Evolutionary conservation across 164 flowering plant species (phyloP).

Genomic region (Sedum album): DNA sequence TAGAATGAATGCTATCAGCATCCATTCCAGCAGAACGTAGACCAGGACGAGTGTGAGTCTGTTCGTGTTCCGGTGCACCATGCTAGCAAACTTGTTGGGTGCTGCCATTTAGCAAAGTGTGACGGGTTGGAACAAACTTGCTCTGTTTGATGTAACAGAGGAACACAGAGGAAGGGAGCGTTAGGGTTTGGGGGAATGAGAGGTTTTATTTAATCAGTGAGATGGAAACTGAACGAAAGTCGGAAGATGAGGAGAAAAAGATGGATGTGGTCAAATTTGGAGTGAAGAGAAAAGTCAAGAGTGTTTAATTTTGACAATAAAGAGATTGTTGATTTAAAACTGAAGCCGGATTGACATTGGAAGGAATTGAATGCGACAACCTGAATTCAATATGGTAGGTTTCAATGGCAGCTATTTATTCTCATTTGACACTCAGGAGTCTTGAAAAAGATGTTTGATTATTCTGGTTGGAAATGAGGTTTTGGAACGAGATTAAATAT

Average conservation of each 20-base stretch:
- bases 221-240: too few species aligned
- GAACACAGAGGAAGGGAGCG: slow-evolving; percentile 7
- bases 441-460: too few species aligned
- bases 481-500: too few species aligned
- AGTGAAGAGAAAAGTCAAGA: slow-evolving; percentile 10
- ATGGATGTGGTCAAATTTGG: slow-evolving; percentile 16
- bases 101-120: slow-evolving; percentile 61
- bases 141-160: too few species aligned
- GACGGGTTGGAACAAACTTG: too few species aligned
- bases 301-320: background rate
- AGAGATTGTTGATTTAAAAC: background rate
- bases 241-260: background rate
- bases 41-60: slow-evolving; percentile 55
- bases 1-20: slow-evolving; percentile 60
- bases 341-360: too few species aligned
- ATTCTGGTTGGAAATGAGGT: too few species aligned
- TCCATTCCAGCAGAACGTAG: slow-evolving; percentile 86
- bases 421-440: too few species aligned
- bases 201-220: too few species aligned
- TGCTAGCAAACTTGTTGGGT: slow-evolving; percentile 72
- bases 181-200: slow-evolving; percentile 4
- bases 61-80: slow-evolving; percentile 58
- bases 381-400: too few species aligned
- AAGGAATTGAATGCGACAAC: too few species aligned
- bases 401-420: too few species aligned